A percentile compares a stretch with the other conserved stretches of the same genome.
Evolutionary conservation across 2,329 filamentous ascomycete genomes (phyloP).

Genomic region (Claviceps lovelessii): DNA sequence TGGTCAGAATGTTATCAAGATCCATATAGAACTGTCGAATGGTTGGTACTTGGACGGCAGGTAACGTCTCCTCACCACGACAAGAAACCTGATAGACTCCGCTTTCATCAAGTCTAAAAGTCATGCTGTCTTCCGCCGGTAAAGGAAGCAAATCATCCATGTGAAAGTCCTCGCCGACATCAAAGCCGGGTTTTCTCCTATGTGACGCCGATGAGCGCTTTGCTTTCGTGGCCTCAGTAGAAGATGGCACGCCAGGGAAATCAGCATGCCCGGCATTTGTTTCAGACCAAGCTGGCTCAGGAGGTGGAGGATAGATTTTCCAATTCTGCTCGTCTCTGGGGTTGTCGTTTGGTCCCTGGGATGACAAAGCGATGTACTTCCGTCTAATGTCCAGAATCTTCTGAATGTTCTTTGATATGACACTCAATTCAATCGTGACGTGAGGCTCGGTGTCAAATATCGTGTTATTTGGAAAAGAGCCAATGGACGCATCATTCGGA

Average conservation of each 20-base stretch:
- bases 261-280: slow-evolving; percentile 11
- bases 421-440: slow-evolving; percentile 68
- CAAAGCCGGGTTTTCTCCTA: slow-evolving; percentile 68
- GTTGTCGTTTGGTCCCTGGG: slow-evolving; percentile 72
- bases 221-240: neutral
- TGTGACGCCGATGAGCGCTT: slow-evolving; percentile 29
- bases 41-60: slow-evolving; percentile 73
- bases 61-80: slow-evolving; percentile 45
- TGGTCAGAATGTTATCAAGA: slow-evolving; percentile 67
- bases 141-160: slow-evolving; percentile 64
- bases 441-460: slow-evolving; percentile 61
- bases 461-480: slow-evolving; percentile 45
- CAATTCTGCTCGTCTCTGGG: slow-evolving; percentile 73
- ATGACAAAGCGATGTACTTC: slow-evolving; percentile 75
- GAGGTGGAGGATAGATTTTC: slow-evolving; percentile 82
- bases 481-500: slow-evolving; percentile 35
- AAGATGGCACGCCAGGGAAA: slow-evolving; percentile 6
- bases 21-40: slow-evolving; percentile 94
- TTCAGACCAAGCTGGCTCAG: slow-evolving; percentile 68
- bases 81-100: slow-evolving; percentile 92
- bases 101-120: slow-evolving; percentile 64
- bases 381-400: slow-evolving; percentile 75
- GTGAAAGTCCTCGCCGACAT: slow-evolving; percentile 86
- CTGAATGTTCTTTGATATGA: slow-evolving; percentile 83
- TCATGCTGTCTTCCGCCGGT: slow-evolving; percentile 55